A percentile compares a stretch with the other conserved stretches of the same genome.
These are phyloP conservation scores for Melampsora larici-populina DNA, from an alignment of 1,284 basidiomycete genomes.

Conservation along the genomic window DNA sequence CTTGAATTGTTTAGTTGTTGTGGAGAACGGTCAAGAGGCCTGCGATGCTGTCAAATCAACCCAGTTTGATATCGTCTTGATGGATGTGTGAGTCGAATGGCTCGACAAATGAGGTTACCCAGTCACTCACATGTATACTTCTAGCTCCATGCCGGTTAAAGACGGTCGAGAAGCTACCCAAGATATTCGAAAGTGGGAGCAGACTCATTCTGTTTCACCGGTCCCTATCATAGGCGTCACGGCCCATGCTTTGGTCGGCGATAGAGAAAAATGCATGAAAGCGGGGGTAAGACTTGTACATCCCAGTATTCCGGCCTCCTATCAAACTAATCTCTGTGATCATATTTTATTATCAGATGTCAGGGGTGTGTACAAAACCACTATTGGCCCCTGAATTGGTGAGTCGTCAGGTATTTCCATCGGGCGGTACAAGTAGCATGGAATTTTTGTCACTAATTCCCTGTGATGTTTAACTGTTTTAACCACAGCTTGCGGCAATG, in stretches of 20 bases:
- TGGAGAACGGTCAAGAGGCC: slow-evolving; percentile 42
- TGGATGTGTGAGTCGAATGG: slow-evolving; percentile 37
- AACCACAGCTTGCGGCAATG: slow-evolving; percentile 30
- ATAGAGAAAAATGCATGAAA: slow-evolving; percentile 42
- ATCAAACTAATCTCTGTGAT: neutral
- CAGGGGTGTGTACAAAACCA: slow-evolving; percentile 38
- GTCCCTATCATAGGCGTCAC: slow-evolving; percentile 42
- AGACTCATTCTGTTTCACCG: slow-evolving; percentile 32
- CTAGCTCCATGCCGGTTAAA: slow-evolving; percentile 39
- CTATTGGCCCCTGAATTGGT: slow-evolving; percentile 40
- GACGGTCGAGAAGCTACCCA: slow-evolving; percentile 40
- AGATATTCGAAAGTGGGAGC: slow-evolving; percentile 39
- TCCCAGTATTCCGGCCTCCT: neutral
- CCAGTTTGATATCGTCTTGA: slow-evolving; percentile 41
- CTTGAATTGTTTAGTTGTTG: slow-evolving; percentile 32
- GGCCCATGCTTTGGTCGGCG: slow-evolving; percentile 41
- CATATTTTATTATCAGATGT: slow-evolving; percentile 25
- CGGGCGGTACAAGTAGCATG: neutral
- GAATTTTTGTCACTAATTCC: neutral
- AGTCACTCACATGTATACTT: neutral
- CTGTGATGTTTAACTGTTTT: neutral
- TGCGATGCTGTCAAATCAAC: slow-evolving; percentile 33
- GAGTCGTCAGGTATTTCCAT: neutral
- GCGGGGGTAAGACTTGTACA: slow-evolving; percentile 31
- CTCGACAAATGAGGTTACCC: neutral